Evolutionary conservation across 306 rosid species (phyloP).

Genomic region (Rosa persica): DNA sequence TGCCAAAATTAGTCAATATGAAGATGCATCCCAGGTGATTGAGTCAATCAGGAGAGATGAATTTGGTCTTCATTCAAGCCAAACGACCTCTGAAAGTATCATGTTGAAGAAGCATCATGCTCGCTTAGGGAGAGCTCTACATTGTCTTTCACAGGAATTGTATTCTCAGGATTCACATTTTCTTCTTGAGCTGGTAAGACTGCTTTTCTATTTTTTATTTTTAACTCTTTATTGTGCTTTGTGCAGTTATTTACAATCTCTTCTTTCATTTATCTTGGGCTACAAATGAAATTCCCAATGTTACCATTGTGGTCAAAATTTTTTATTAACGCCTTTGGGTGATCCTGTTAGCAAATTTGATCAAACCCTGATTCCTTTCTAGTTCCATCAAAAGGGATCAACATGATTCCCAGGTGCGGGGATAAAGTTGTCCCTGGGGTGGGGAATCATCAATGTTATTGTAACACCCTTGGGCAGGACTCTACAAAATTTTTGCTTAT

Average conservation of each 20-base stretch:
- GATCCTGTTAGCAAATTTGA: not conserved
- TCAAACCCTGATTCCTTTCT: not conserved
- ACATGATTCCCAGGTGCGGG: not conserved
- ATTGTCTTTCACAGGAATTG: constrained; percentile 94
- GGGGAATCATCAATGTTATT: not conserved
- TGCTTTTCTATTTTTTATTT: not conserved
- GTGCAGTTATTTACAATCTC: not conserved
- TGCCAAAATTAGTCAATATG: constrained; percentile 36
- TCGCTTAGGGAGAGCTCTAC: constrained; percentile 94
- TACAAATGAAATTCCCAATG: not conserved
- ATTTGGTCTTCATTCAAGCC: constrained; percentile 81
- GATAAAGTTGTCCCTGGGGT: not conserved
- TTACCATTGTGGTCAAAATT: not conserved
- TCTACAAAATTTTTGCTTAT: not conserved
- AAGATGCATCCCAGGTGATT: constrained; percentile 61
- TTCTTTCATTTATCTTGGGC: not conserved
- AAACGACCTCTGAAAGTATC: constrained; percentile 54
- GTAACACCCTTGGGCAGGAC: not conserved
- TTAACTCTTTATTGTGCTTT: not conserved
- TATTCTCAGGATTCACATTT: constrained; percentile 99
- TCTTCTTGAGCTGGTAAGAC: constrained; percentile 90
- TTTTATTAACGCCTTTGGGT: not conserved
- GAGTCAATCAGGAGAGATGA: constrained; percentile 88
- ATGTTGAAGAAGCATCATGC: constrained; percentile 93
- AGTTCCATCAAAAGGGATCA: not conserved